Evolutionary conservation across 164 flowering plant genomes (phyloP), one percentile per base, ranked within the genome.

Genomic region (Paratinospora sagittata): DNA sequence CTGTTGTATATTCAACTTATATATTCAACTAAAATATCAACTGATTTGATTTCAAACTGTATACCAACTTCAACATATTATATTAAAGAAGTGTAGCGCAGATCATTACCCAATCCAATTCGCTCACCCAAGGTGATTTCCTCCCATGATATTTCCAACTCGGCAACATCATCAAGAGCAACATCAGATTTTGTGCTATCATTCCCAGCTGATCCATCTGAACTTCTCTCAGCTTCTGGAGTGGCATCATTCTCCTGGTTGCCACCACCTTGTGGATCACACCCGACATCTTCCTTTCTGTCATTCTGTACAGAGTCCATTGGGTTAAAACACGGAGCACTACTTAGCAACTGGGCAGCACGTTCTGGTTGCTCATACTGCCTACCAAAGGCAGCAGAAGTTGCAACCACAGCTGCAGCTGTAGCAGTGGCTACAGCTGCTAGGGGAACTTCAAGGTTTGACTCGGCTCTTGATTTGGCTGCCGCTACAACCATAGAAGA

Each of bases 111-210:
- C 70, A 96, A 86, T 77, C 99, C 99, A 24, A 96, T 96, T 75
- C 99, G 94, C 81, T 96, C 99, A 62, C 99, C 99, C 82, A 93
- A 65, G 76, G 87, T 63, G 74, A 96, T 88, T 73, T 96, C 99
- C 60, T 96, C 98, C 98, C 95, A 96, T 27, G 81, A 85, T 63
- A 96, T 91, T 82, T 95, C 98, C 78, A 87, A 90, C 23, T 95
- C 99, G 16, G 92, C 86, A 61, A 87, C 96, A 78, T 93, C 98
- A 81, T 93, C 97, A 61, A 92, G 82, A 8, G 85, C 69, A 27
- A 66, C 73, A 72, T 90, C 97, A 65, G 95, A 89, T 70, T 78
- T 90, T 73, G 85, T 64, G 70, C 90, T 90, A 21, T 88, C 94
- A 76, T 81, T 80, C 47, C 87, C 86, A 3, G 87, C 82, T 10